Percentiles rank a stretch among this genome's conserved stretches.
Conservation (phyloP, 441 rosid species). For the Eugenia klotzschiana region DNA sequence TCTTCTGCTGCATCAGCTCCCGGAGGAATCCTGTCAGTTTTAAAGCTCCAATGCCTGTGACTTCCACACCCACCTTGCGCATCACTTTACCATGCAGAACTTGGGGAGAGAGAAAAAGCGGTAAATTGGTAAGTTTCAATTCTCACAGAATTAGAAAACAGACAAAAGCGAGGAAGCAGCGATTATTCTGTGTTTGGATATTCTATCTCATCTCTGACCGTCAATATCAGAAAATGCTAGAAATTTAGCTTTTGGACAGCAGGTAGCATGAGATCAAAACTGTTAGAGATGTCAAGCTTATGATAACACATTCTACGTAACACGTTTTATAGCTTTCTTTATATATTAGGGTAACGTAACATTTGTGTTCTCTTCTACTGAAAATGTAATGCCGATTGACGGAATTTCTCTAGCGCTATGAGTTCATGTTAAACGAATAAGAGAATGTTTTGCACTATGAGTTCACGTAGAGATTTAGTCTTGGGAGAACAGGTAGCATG, state of each 20-base stretch:
- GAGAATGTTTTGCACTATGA: neutral
- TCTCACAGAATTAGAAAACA: neutral
- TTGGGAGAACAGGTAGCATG: neutral
- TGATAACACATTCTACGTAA: neutral
- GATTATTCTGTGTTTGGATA: neutral
- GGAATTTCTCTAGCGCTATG: neutral
- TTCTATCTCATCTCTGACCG: neutral
- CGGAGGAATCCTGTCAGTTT: constrained; percentile 77
- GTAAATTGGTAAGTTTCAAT: neutral
- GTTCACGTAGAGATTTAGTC: neutral
- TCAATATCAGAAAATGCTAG: neutral
- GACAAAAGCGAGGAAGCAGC: neutral
- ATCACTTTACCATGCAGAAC: constrained; percentile 84
- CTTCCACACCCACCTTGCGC: constrained; percentile 85
- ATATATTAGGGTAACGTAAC: neutral
- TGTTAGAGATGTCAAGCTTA: neutral
- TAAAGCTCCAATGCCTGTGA: constrained; percentile 61
- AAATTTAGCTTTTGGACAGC: neutral
- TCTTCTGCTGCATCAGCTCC: constrained; percentile 68
- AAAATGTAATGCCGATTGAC: neutral
- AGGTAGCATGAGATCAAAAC: neutral
- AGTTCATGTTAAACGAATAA: neutral
- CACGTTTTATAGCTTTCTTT: neutral
- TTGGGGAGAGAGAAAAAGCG: constrained; percentile 10
- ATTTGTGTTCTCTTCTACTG: neutral